Conservation (phyloP, 371 early-diverging fungal species). For the Mortierella sp. region DNA sequence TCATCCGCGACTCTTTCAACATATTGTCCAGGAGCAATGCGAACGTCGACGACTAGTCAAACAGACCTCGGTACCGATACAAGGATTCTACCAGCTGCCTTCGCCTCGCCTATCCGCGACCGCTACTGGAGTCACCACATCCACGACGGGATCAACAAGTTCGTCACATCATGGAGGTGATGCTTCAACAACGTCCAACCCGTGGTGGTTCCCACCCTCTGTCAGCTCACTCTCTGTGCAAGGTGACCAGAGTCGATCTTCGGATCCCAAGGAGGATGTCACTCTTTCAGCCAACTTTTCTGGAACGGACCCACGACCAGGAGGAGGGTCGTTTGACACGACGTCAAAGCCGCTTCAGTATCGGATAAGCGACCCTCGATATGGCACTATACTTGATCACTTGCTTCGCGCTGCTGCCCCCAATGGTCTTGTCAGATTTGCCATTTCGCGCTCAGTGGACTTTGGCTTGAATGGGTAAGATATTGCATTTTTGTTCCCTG, state of each 20-base stretch:
- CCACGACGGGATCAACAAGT: background rate
- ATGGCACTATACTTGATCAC: constrained; percentile 26
- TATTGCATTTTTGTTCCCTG: background rate
- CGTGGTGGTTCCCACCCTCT: constrained; percentile 31
- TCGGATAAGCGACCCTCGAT: constrained; percentile 5
- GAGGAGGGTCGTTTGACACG: constrained; percentile 3
- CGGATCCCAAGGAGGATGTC: constrained; percentile 22
- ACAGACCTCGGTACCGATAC: constrained; percentile 19
- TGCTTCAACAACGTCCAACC: constrained; percentile 2
- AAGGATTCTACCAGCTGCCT: constrained; percentile 15
- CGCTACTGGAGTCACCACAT: background rate
- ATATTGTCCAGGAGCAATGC: constrained; percentile 4
- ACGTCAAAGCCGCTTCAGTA: background rate
- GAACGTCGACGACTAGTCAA: constrained; percentile 21
- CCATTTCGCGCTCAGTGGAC: constrained; percentile 18
- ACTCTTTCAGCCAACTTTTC: constrained; percentile 12
- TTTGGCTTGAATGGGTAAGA: constrained; percentile 30
- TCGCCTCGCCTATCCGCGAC: background rate
- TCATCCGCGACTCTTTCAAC: constrained; percentile 2
- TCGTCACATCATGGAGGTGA: background rate
- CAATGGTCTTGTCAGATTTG: constrained; percentile 15
- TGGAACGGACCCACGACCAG: constrained; percentile 6
- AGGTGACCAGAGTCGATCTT: constrained; percentile 6
- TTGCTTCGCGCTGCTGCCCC: constrained; percentile 30
- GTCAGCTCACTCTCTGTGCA: constrained; percentile 20